Percentiles rank a stretch among this genome's conserved stretches.
phyloP scores from a whole-genome alignment of 2,329 filamentous ascomycete genomes.

The Drechslera avenae region DNA sequence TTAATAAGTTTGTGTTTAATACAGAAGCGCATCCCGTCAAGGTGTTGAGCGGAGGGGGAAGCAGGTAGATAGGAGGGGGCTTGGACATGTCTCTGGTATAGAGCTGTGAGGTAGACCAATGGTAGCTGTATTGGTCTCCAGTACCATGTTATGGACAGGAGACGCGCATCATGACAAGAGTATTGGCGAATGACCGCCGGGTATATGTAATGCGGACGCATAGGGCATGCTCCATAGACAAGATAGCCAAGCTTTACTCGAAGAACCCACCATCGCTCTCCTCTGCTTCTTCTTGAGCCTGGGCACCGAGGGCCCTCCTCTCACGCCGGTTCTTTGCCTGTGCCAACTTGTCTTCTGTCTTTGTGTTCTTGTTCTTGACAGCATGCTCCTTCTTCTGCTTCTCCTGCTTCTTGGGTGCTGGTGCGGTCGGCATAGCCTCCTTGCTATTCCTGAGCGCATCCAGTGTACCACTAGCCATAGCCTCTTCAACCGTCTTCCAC shows the following conservation, averaged over 20 bases:
- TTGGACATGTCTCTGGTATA: background rate
- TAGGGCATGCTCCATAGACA: background rate
- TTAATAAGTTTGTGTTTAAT: slow-evolving; percentile 66
- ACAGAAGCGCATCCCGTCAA: slow-evolving; percentile 68
- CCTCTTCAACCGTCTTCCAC: slow-evolving; percentile 70
- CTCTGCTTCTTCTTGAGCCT: slow-evolving; percentile 35
- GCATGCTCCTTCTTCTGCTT: slow-evolving; percentile 20
- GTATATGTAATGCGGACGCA: slow-evolving; percentile 28
- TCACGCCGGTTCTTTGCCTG: slow-evolving; percentile 25
- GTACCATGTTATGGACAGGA: too few species aligned
- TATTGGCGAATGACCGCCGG: slow-evolving; percentile 14
- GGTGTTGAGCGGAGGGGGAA: slow-evolving; percentile 35
- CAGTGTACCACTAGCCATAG: slow-evolving; percentile 64
- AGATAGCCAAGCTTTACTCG: slow-evolving; percentile 26
- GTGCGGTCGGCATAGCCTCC: slow-evolving; percentile 20
- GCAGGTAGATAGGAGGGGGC: background rate
- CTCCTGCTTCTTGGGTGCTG: slow-evolving; percentile 29
- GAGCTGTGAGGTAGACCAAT: too few species aligned
- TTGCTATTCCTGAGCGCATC: slow-evolving; percentile 62
- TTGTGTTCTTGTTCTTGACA: slow-evolving; percentile 19
- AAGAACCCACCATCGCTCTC: slow-evolving; percentile 49
- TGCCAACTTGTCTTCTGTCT: slow-evolving; percentile 22
- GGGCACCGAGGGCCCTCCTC: slow-evolving; percentile 23
- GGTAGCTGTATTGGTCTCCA: too few species aligned
- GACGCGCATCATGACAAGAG: background rate